phyloP scores from a whole-genome alignment of 208 protist species.

The Porcisia deanei region DNA sequence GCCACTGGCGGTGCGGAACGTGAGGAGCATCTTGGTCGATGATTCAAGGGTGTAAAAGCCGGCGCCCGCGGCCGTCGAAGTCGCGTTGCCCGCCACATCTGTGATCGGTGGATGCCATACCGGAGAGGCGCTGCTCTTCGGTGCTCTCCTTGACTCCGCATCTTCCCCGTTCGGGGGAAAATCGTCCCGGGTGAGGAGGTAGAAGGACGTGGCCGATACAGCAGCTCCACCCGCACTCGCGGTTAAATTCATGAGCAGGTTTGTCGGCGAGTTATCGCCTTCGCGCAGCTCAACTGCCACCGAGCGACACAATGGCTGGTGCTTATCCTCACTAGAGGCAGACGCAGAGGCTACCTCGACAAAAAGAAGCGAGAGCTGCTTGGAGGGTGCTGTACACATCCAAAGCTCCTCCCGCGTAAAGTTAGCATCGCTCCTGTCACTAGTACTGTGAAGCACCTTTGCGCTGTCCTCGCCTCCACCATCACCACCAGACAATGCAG shows the following conservation, averaged over 20 bases:
- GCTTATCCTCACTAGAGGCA: not conserved
- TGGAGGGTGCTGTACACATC: constrained; percentile 9
- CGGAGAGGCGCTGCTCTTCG: not conserved
- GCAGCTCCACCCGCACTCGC: not conserved
- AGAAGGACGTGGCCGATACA: constrained; percentile 7
- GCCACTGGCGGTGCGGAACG: constrained; percentile 17
- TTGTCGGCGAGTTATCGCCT: not conserved
- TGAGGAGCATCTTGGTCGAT: constrained; percentile 8
- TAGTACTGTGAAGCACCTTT: no score
- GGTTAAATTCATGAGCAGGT: not conserved
- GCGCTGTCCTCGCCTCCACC: no score
- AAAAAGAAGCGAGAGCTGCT: constrained; percentile 21
- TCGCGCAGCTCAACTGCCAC: constrained; percentile 15
- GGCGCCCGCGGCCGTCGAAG: not conserved
- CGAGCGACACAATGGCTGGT: not conserved
- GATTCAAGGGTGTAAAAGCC: constrained; percentile 22
- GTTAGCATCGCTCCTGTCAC: no score
- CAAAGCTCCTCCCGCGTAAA: not conserved
- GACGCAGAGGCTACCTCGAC: constrained; percentile 2
- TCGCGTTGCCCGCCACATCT: no score
- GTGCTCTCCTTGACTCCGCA: not conserved
- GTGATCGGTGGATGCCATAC: not conserved
- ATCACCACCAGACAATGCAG: no score
- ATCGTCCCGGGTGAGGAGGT: constrained; percentile 10
- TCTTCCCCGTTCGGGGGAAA: not conserved